Evolutionary conservation across 768 basidiomycete genomes (phyloP), one percentile per base, ranked within the genome.

Genomic region (Amylocystis lapponica): DNA sequence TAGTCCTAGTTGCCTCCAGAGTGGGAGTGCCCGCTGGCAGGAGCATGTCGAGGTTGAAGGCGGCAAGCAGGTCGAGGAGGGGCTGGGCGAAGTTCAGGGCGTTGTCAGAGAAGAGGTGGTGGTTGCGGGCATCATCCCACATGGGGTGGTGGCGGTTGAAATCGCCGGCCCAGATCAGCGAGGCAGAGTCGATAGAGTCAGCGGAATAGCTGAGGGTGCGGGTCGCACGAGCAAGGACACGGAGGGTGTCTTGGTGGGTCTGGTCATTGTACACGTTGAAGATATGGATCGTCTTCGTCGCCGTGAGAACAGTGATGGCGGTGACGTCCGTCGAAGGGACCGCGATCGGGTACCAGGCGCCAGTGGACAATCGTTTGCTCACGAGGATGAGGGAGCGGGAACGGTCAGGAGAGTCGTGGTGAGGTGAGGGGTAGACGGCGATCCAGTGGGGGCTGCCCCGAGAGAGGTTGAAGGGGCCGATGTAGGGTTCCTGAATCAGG

Each of bases 191-290:
- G 13, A n/a, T 25, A 26, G 38, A n/a, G 29, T 30, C 20, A 16
- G 37, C 37, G n/a, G n/a, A n/a, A n/a, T n/a, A n/a, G n/a, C n/a
- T n/a, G n/a, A n/a, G n/a, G n/a, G 3, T 26, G 4, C 14, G 25
- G 13, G 29, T 29, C 13, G 36, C 42, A 5, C 32, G 12, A 0
- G 37, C 38, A 3, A 61, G 45, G 1, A 41, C 46, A 10, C 22
- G 23, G 0, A 64, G 36, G 0, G 50, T 53, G 9, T 54, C 20
- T 20, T 58, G 32, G 41, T 64, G 31, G 1, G 46, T 46, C 12
- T 62, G 50, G 52, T 66, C 57, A 26, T 64, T 65, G 54, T 73
- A 72, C 3, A 70, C 48, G 52, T 70, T 71, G 58, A 68, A 53
- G 0, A 71, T 55, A 9, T 46, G 20, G 27, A 68, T 3, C 3